Evolutionary conservation across 345 rosid genomes (phyloP), one percentile per base, ranked within the genome.

Genomic region (Physaria fendleri): DNA sequence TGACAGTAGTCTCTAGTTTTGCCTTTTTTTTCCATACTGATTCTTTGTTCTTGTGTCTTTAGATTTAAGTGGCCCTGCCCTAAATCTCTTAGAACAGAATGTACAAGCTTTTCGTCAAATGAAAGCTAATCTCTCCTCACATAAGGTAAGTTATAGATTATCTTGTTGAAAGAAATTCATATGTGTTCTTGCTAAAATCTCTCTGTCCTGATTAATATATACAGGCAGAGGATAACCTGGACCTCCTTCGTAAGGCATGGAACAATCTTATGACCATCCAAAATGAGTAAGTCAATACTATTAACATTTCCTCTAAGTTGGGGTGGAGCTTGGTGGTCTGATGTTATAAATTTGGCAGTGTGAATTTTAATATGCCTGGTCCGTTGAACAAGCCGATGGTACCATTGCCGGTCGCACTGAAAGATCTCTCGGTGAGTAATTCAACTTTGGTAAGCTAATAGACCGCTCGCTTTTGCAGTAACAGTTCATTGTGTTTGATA

Each of bases 371-470:
- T 50, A 83, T 67, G 80, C 91, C 95, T 39, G 90, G 95, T 66
- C 75, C 85, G 71, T 85, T 92, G 96, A 86, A 84, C 63, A 89
- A 77, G n/a, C n/a, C n/a, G 60, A 88, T 92, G 98, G 89, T 87
- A 34, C 91, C 98, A 14, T 79, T 92, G 54, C 85, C 81, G 28
- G 82, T 79, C 43, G 66, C 79, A 44, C 74, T 92, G 39, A 44
- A 78, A 18, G 81, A 86, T 75, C 87, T 92, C 59, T 84, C 82
- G 13, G 79, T 84, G 69, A 85, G 82, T 37, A 69, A 51, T 60
- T 59, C 78, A 43, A 67, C 74, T 64, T 77, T 76, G 85, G 88
- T 85, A 74, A 75, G 76, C 0, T 87, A 87, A 40, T 12, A 18
- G 6, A 7, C 48, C 15, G 29, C n/a, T n/a, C n/a, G n/a, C n/a